Conservation (phyloP, 176 grass and related monocot species). For the Hsuehochloa calcarea region DNA sequence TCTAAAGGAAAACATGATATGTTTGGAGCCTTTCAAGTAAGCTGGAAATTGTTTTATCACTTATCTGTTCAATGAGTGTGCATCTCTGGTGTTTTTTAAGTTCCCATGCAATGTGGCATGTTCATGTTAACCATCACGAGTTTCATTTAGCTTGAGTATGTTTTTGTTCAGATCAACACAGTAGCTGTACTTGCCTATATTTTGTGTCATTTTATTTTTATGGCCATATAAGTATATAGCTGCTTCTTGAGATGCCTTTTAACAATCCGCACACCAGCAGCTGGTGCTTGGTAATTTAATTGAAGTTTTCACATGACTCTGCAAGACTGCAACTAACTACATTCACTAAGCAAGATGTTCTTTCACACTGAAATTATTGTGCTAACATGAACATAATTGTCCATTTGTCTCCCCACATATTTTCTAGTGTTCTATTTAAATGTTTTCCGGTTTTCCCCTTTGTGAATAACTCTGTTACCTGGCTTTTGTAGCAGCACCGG, state of each 20-base stretch:
- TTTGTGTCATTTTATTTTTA: slow-evolving; percentile 15
- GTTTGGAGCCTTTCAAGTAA: neutral
- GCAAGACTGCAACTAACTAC: neutral
- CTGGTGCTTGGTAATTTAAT: neutral
- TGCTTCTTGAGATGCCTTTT: neutral
- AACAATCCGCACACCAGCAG: neutral
- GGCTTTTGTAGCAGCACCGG: slow-evolving; percentile 45
- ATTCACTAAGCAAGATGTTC: slow-evolving; percentile 15
- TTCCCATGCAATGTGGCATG: neutral
- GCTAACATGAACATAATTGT: neutral
- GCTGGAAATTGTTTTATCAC: neutral
- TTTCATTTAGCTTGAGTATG: neutral
- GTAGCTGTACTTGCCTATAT: neutral
- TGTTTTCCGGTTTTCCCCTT: neutral
- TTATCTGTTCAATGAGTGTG: neutral
- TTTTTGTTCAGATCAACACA: neutral
- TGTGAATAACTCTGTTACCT: slow-evolving; percentile 24
- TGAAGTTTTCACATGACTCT: neutral
- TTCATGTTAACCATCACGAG: neutral
- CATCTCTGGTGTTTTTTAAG: neutral
- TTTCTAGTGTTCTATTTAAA: neutral
- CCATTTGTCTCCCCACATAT: neutral
- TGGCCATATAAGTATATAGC: neutral
- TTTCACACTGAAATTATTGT: neutral
- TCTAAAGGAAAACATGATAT: neutral